These are phyloP conservation scores for Scleromitrula shiraiana DNA, from an alignment of 2,329 filamentous ascomycete genomes.

Conservation along the genomic window DNA sequence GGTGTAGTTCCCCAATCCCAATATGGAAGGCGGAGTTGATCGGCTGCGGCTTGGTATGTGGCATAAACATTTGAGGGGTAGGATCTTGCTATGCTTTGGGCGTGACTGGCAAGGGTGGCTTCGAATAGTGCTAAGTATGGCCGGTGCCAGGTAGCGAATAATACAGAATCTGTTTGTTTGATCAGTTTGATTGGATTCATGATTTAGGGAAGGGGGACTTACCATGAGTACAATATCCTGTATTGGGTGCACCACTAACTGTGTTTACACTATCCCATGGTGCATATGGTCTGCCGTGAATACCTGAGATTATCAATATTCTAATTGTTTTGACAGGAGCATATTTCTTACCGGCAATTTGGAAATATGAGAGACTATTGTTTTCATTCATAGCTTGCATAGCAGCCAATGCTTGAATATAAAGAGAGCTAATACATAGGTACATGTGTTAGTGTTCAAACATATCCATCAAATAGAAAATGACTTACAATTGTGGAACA, in stretches of 20 bases:
- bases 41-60: slow-evolving; percentile 36
- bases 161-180: slow-evolving; percentile 13
- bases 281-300: slow-evolving; percentile 21
- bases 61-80: slow-evolving; percentile 32
- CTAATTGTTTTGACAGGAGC: not conserved
- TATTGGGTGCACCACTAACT: slow-evolving; percentile 9
- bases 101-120: slow-evolving; percentile 40
- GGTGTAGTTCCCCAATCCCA: slow-evolving; percentile 41
- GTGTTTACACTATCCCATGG: slow-evolving; percentile 21
- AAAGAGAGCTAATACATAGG: too few relatives aligned
- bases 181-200: not conserved
- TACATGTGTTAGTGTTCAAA: too few relatives aligned
- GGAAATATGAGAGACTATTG: slow-evolving; percentile 19
- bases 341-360: slow-evolving; percentile 18
- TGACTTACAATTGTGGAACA: slow-evolving; percentile 4
- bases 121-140: slow-evolving; percentile 48
- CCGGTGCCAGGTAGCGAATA: slow-evolving; percentile 43
- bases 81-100: slow-evolving; percentile 36
- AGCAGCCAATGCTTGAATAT: slow-evolving; percentile 7
- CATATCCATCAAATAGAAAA: too few relatives aligned
- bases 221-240: slow-evolving; percentile 28
- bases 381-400: slow-evolving; percentile 19
- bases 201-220: not conserved
- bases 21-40: slow-evolving; percentile 38
- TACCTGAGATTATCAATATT: slow-evolving; percentile 11